Conservation (phyloP, 1,284 basidiomycete species). For the Gomphus sp. region DNA sequence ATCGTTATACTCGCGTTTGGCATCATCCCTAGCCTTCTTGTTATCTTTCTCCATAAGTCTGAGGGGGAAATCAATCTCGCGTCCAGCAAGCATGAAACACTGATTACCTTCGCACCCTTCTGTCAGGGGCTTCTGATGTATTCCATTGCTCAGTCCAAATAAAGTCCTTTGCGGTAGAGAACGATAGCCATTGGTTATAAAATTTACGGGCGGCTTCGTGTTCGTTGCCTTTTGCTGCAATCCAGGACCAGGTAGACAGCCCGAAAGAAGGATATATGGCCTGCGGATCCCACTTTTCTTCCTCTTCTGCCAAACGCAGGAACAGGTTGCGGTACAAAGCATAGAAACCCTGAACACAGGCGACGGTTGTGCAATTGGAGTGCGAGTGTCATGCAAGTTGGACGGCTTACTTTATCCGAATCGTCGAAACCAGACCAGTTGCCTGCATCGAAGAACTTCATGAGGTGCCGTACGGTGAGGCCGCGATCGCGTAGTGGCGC, state of each 20-base stretch:
- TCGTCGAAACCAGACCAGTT: slow-evolving; percentile 71
- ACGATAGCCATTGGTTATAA: slow-evolving; percentile 84
- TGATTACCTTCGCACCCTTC: slow-evolving; percentile 63
- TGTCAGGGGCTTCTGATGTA: slow-evolving; percentile 75
- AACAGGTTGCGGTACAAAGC: slow-evolving; percentile 89
- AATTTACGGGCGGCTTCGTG: slow-evolving; percentile 57
- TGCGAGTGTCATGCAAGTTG: slow-evolving; percentile 3
- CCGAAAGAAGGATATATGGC: slow-evolving; percentile 79
- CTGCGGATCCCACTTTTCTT: slow-evolving; percentile 49
- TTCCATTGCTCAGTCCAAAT: slow-evolving; percentile 87
- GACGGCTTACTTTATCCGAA: slow-evolving; percentile 46
- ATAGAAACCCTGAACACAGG: slow-evolving; percentile 68
- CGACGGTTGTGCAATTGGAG: background rate
- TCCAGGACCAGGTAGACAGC: slow-evolving; percentile 67
- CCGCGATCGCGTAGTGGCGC: slow-evolving; percentile 72
- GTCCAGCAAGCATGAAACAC: background rate
- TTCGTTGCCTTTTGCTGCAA: slow-evolving; percentile 31
- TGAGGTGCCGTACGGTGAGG: slow-evolving; percentile 71
- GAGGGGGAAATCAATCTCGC: background rate
- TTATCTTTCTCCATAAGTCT: slow-evolving; percentile 96
- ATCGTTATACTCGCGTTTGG: slow-evolving; percentile 89
- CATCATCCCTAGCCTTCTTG: slow-evolving; percentile 83
- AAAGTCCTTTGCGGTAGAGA: slow-evolving; percentile 85
- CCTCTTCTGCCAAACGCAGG: slow-evolving; percentile 76
- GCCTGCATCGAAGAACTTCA: slow-evolving; percentile 78